Evolutionary conservation across 1,284 basidiomycete species (phyloP), one percentile per base, ranked within the genome.

Genomic region (Melampsora occidentalis): DNA sequence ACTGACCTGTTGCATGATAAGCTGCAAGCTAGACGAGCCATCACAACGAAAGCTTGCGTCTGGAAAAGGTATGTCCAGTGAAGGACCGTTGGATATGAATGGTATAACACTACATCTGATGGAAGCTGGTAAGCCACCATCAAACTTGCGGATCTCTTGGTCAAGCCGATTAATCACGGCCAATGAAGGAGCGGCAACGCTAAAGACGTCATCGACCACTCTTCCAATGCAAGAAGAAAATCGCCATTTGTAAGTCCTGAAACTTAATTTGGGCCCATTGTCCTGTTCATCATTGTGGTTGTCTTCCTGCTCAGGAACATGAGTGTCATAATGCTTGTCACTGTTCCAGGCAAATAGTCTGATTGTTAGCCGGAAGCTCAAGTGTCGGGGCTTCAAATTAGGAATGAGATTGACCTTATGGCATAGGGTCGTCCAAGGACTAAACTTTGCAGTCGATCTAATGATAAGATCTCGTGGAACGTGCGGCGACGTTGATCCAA

Each of bases 171-270:
- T 66, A 2, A 73, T 64, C 18, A 73, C 64, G 18, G 71, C 64
- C 9, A 73, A 35, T 61, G 71, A 73, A 53, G 71, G 71, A 18
- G 71, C 28, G 3, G 48, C 42, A 14, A 73, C 53, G 51, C 71
- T 73, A 42, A 73, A 73, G n/a, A 63, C 71, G 64, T 73, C 71
- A 39, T 73, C 71, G 9, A 73, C 53, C 25, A 73, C 71, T 35
- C 53, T 46, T 20, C 63, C 64, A 31, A 73, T 73, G 64, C 33
- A 66, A 57, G 71, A 59, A 31, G 71, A 73, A 22, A 73, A 73
- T 16, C 64, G 63, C 71, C 71, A 73, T 53, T 67, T 66, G 39
- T 39, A 49, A 73, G 51, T 16, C n/a, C 35, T 20, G 48, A 73
- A 73, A 51, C 51, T 51, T 35, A 46, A 48, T 33, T 57, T 57